Percentiles rank a stretch among this genome's conserved stretches.
These are phyloP conservation scores for Tanacetum coccineum DNA, from an alignment of 129 eudicot species.

Conservation along the genomic window DNA sequence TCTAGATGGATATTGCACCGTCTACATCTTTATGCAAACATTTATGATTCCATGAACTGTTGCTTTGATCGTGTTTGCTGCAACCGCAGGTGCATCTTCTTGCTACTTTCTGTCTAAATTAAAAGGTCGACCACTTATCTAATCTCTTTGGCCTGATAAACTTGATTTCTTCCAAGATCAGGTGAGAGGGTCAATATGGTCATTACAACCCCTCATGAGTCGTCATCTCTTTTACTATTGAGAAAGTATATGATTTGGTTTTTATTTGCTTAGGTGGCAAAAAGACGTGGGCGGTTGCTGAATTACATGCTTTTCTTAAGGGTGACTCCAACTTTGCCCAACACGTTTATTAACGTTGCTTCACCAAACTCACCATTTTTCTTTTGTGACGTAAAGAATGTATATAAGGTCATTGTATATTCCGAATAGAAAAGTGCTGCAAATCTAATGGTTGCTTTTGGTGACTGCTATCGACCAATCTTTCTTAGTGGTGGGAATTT, in stretches of 20 bases:
- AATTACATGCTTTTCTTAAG: no score
- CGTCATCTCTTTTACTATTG: background rate
- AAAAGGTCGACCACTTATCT: conserved; percentile 77
- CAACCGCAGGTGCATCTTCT: conserved; percentile 96
- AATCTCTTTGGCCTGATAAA: conserved; percentile 88
- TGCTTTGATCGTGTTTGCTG: conserved; percentile 73
- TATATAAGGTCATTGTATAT: background rate
- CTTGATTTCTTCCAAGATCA: conserved; percentile 76
- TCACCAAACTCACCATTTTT: conserved; percentile 29
- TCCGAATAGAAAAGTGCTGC: no score
- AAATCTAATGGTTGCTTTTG: no score
- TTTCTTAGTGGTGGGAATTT: no score
- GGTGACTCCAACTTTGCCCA: conserved; percentile 79
- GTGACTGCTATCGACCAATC: no score
- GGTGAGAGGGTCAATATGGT: conserved; percentile 35
- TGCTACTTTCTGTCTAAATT: conserved; percentile 83
- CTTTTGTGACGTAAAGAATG: background rate
- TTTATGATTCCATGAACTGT: conserved; percentile 98
- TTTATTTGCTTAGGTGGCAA: conserved; percentile 57
- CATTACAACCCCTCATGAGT: background rate
- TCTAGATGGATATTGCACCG: conserved; percentile 71
- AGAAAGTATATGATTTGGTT: background rate
- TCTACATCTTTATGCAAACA: no score
- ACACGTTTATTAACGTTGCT: conserved; percentile 70
- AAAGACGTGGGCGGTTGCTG: conserved; percentile 49